Evolutionary conservation across 805 yeast genomes (phyloP).

Genomic region (Ogataea angusta): DNA sequence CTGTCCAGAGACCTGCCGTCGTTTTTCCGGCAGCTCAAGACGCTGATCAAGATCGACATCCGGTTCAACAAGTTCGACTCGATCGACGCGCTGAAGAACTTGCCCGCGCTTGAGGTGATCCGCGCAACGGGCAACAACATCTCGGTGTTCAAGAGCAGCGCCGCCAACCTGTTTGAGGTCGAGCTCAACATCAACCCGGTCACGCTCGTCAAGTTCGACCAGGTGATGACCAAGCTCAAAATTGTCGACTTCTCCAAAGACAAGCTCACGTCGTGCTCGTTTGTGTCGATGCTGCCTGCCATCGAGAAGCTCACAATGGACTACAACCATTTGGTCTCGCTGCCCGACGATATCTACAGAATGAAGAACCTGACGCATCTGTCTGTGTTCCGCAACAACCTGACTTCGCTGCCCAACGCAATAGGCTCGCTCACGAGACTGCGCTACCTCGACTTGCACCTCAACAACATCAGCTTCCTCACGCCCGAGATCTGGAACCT

Average conservation of each 20-base stretch:
- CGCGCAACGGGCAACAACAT: conserved; percentile 74
- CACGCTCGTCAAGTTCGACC: conserved; percentile 58
- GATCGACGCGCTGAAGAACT: conserved; percentile 51
- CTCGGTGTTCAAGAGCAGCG: conserved; percentile 61
- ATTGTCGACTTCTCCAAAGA: conserved; percentile 79
- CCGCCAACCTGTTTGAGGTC: conserved; percentile 61
- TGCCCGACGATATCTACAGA: conserved; percentile 66
- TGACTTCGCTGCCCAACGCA: conserved; percentile 65
- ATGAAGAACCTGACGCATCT: conserved; percentile 60
- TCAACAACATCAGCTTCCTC: conserved; percentile 71
- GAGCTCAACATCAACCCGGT: conserved; percentile 83
- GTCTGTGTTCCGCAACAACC: conserved; percentile 70
- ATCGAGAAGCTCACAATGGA: conserved; percentile 74
- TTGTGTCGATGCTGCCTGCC: conserved; percentile 58
- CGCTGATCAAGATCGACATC: conserved; percentile 70
- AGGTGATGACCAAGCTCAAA: conserved; percentile 56
- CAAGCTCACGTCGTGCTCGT: conserved; percentile 71
- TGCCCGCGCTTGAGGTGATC: conserved; percentile 66
- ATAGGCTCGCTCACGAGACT: conserved; percentile 60
- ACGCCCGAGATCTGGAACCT: conserved; percentile 68
- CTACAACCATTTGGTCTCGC: conserved; percentile 72
- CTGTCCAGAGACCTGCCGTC: conserved; percentile 51
- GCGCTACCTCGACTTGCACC: conserved; percentile 72
- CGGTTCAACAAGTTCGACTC: conserved; percentile 62
- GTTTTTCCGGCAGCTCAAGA: conserved; percentile 48